A percentile compares a stretch with the other conserved stretches of the same genome.
phyloP scores from a whole-genome alignment of 257 asterid genomes.

The Parsonsia alboflavescens region DNA sequence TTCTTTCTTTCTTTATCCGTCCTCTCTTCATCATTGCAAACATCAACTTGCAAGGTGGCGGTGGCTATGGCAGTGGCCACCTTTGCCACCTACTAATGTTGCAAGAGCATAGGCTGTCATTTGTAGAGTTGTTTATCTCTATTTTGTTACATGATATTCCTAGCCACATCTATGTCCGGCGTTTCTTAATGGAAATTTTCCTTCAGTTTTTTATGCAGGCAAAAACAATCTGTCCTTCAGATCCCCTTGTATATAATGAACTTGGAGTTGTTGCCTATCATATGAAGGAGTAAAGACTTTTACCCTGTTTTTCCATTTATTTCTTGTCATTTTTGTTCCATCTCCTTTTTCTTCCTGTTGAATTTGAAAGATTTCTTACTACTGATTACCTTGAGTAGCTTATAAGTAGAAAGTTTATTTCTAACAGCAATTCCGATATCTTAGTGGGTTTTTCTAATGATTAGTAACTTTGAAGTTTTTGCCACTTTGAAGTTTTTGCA shows the following conservation, averaged over 20 bases:
- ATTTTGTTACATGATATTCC: neutral
- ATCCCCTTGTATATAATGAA: conserved; percentile 96
- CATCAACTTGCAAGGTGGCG: neutral
- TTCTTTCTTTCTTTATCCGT: neutral
- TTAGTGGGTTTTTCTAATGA: neutral
- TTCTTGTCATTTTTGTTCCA: neutral
- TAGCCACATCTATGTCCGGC: neutral
- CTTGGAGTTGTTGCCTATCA: conserved; percentile 97
- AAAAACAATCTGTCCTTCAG: conserved; percentile 72
- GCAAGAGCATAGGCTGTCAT: too few relatives aligned
- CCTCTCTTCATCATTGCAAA: neutral
- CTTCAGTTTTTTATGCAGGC: conserved; percentile 98
- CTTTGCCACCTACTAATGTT: neutral
- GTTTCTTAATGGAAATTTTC: conserved; percentile 14
- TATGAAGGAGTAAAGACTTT: conserved; percentile 87
- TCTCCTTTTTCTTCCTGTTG: neutral
- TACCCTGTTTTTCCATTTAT: neutral
- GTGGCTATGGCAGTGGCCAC: neutral
- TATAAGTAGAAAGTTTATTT: neutral
- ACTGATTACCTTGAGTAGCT: neutral
- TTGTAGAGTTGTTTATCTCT: neutral
- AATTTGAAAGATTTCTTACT: neutral
- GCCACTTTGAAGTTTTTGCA: neutral
- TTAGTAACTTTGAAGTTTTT: neutral
- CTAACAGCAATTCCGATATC: neutral